phyloP scores from a whole-genome alignment of 1,284 basidiomycete genomes.

The Ustilago cynodontis region DNA sequence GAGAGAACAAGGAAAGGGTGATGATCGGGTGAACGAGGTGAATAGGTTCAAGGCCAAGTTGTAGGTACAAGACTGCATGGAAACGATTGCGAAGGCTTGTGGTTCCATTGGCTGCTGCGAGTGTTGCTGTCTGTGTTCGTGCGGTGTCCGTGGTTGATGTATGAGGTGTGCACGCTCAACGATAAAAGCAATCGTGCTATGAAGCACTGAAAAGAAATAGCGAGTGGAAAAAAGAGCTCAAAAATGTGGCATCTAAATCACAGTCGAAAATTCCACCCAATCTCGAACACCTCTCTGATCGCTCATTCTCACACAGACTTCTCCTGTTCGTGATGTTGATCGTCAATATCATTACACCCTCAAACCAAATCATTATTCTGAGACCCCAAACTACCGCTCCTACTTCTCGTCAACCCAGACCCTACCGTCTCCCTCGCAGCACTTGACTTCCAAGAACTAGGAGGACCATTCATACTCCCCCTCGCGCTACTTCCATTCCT shows the following conservation, averaged over 20 bases:
- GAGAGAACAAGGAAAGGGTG: constrained; percentile 6
- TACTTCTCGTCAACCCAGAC: constrained; percentile 77
- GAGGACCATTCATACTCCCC: constrained; percentile 39
- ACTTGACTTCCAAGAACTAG: constrained; percentile 43
- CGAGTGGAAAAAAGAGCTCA: not conserved
- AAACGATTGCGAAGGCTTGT: not conserved
- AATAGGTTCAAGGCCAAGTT: constrained; percentile 27
- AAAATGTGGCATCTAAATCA: not conserved
- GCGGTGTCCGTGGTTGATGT: too few relatives aligned
- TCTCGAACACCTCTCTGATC: too few relatives aligned
- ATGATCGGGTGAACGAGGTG: constrained; percentile 6
- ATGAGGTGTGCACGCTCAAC: too few relatives aligned
- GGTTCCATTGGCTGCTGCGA: too few relatives aligned
- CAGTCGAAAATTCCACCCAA: too few relatives aligned
- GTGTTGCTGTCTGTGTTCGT: not conserved
- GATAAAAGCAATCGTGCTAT: too few relatives aligned
- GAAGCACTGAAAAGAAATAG: too few relatives aligned
- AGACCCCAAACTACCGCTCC: constrained; percentile 78
- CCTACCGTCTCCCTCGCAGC: not conserved
- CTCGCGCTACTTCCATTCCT: constrained; percentile 19
- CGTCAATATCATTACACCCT: constrained; percentile 8
- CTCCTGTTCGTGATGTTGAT: too few relatives aligned
- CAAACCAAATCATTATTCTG: not conserved
- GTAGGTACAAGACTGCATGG: not conserved
- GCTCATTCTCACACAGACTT: too few relatives aligned